Conservation (phyloP, 768 basidiomycete species). For the Naematelia aurantialba region DNA sequence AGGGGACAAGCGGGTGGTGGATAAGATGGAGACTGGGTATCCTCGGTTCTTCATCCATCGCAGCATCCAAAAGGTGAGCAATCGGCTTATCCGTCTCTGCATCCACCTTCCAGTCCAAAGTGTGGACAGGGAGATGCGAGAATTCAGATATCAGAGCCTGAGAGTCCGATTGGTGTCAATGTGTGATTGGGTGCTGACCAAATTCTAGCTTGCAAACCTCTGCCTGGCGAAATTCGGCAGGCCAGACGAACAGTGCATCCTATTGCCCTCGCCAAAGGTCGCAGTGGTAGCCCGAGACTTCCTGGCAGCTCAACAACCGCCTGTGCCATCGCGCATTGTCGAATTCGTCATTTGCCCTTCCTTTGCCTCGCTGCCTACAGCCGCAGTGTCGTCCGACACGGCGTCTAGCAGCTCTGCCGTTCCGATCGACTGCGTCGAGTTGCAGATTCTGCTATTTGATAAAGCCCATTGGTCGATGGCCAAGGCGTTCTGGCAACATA, state of each 20-base stretch:
- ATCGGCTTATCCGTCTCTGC: not conserved
- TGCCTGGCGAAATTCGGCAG: conserved; percentile 75
- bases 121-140: too few relatives aligned
- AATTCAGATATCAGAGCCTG: too few relatives aligned
- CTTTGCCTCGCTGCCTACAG: conserved; percentile 23
- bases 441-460: conserved; percentile 80
- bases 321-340: conserved; percentile 59
- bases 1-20: conserved; percentile 71
- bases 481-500: conserved; percentile 95
- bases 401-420: conserved; percentile 5
- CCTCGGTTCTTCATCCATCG: conserved; percentile 91
- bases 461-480: conserved; percentile 61
- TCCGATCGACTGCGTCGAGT: conserved; percentile 55
- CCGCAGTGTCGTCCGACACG: conserved; percentile 5
- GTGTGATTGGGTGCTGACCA: not conserved
- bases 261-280: conserved; percentile 68
- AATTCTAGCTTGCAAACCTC: conserved; percentile 65
- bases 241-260: conserved; percentile 68
- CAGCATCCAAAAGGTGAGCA: conserved; percentile 72
- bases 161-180: too few relatives aligned
- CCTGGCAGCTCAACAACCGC: conserved; percentile 55
- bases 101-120: too few relatives aligned
- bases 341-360: conserved; percentile 63
- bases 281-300: conserved; percentile 75
- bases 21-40: conserved; percentile 82